Conservation (phyloP, 495 filamentous ascomycete genomes). For the Trichocladium uniseriatum region DNA sequence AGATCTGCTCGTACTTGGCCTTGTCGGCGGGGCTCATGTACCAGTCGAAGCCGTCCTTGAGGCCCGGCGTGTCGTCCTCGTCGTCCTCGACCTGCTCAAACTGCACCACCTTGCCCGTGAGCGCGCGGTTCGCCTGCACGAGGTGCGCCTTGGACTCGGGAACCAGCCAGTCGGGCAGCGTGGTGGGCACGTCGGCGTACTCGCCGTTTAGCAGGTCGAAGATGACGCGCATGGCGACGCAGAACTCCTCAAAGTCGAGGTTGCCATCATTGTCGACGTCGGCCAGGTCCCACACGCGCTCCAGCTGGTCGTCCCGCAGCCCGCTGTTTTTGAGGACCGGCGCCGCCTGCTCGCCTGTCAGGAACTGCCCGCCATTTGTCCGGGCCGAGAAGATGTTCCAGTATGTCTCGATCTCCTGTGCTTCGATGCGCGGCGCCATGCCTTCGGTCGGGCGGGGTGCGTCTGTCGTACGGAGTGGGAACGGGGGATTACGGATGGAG, state of each 20-base stretch:
- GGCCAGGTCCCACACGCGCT: conserved; percentile 93
- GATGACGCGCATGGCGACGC: conserved; percentile 94
- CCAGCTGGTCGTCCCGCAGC: conserved; percentile 86
- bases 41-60: conserved; percentile 98
- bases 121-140: conserved; percentile 76
- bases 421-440: conserved; percentile 78
- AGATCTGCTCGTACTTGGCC: conserved; percentile 91
- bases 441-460: conserved; percentile 1
- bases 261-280: conserved; percentile 96
- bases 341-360: conserved; percentile 86
- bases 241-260: conserved; percentile 98
- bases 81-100: conserved; percentile 74
- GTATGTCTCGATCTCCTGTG: conserved; percentile 93
- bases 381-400: conserved; percentile 97
- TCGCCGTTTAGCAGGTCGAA: conserved; percentile 97
- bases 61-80: conserved; percentile 70
- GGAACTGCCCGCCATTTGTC: conserved; percentile 67
- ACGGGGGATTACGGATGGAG: neutral
- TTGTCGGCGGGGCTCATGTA: conserved; percentile 93
- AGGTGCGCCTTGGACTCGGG: conserved; percentile 95
- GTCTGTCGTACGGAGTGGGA: neutral
- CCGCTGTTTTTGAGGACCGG: conserved; percentile 93
- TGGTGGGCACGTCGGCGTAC: conserved; percentile 70
- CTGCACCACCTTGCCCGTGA: conserved; percentile 61
- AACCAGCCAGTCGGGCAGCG: conserved; percentile 89